These are phyloP conservation scores for Ceratocystis cubensis DNA, from an alignment of 2,329 filamentous ascomycete species.

Conservation along the genomic window DNA sequence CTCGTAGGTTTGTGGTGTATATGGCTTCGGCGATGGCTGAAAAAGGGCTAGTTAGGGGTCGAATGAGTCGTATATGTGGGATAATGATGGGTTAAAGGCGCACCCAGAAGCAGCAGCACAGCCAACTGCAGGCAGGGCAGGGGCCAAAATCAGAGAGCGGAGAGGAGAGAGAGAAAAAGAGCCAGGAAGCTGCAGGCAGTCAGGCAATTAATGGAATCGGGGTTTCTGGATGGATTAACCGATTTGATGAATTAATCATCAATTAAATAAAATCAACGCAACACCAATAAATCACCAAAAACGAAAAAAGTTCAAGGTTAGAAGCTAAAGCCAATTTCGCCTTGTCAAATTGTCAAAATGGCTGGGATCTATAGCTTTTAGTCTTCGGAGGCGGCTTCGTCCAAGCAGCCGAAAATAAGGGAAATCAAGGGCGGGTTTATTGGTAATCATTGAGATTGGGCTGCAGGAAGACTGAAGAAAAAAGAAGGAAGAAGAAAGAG, in stretches of 20 bases:
- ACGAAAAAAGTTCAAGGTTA: too few relatives aligned
- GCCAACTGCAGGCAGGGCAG: not conserved
- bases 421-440: constrained; percentile 12
- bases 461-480: not conserved
- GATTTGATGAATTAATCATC: too few relatives aligned
- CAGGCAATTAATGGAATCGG: not conserved
- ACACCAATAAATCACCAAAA: too few relatives aligned
- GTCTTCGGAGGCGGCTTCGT: constrained; percentile 5
- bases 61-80: not conserved
- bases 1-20: too few relatives aligned
- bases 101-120: not conserved
- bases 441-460: constrained; percentile 14
- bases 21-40: too few relatives aligned
- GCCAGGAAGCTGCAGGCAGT: constrained; percentile 1
- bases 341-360: not conserved
- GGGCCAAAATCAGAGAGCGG: not conserved
- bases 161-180: not conserved
- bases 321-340: not conserved
- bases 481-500: constrained; percentile 2
- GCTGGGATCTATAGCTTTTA: not conserved
- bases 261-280: too few relatives aligned
- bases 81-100: not conserved
- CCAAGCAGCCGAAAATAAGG: constrained; percentile 16
- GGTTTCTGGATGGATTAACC: not conserved
- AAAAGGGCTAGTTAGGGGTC: too few relatives aligned